Conservation (phyloP, 2,329 filamentous ascomycete genomes). For the Plectosphaerella plurivora region DNA sequence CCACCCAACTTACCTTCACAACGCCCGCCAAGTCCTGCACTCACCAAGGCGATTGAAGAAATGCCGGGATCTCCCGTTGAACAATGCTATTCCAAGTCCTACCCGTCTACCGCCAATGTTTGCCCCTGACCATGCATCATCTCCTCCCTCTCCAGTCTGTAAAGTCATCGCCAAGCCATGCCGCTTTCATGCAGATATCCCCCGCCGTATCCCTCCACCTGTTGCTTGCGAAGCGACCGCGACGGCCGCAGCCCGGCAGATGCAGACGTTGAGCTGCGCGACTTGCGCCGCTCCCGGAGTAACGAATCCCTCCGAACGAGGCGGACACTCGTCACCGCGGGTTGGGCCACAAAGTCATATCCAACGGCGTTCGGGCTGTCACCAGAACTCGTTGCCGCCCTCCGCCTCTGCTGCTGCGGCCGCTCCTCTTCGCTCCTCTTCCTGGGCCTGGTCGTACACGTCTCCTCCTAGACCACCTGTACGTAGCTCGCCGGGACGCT, state of each 20-base stretch:
- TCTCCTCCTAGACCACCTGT: conserved; percentile 57
- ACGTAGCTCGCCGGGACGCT: conserved; percentile 96
- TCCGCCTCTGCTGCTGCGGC: background rate
- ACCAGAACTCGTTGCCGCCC: background rate
- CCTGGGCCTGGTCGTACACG: conserved; percentile 1
- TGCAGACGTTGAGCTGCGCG: background rate
- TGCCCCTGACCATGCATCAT: too few species aligned
- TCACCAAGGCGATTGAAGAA: too few species aligned
- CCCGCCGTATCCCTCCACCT: background rate
- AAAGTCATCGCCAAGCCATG: background rate
- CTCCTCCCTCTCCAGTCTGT: too few species aligned
- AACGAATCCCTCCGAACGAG: conserved; percentile 10
- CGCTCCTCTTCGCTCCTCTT: background rate
- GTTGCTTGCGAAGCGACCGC: background rate
- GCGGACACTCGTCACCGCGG: conserved; percentile 8
- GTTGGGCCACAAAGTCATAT: background rate
- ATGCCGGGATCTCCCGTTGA: too few species aligned
- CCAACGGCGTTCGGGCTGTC: background rate
- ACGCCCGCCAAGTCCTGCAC: too few species aligned
- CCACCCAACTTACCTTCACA: too few species aligned
- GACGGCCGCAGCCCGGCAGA: background rate
- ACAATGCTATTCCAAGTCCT: too few species aligned
- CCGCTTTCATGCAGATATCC: background rate
- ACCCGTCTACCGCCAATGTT: too few species aligned
- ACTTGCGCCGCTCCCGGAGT: conserved; percentile 9